These are phyloP conservation scores for Balansia obtecta DNA, from an alignment of 2,329 filamentous ascomycete genomes.

Conservation along the genomic window DNA sequence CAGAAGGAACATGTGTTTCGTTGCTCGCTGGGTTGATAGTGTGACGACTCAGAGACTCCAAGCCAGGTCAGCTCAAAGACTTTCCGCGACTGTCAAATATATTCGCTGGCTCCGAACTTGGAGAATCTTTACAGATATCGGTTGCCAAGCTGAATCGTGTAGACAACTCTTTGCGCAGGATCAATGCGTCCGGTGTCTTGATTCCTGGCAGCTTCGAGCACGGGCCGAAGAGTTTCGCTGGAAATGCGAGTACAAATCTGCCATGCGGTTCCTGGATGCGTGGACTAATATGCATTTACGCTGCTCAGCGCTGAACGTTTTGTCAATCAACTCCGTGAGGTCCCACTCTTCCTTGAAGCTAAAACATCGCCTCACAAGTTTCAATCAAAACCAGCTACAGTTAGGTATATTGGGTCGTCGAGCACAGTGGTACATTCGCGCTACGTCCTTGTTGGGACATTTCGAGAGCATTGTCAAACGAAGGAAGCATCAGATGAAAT, in stretches of 20 bases:
- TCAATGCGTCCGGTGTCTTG: constrained; percentile 13
- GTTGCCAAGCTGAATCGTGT: constrained; percentile 14
- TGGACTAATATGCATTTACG: constrained; percentile 14
- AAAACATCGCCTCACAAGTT: not conserved
- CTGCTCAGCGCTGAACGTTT: not conserved
- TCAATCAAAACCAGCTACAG: constrained; percentile 4
- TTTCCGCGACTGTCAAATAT: constrained; percentile 10
- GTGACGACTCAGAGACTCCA: not conserved
- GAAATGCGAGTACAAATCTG: constrained; percentile 20
- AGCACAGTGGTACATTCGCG: constrained; percentile 19
- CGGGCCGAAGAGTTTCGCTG: constrained; percentile 22
- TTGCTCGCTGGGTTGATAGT: not conserved
- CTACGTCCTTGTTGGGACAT: constrained; percentile 16
- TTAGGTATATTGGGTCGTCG: constrained; percentile 13
- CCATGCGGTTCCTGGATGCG: constrained; percentile 14
- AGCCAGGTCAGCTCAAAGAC: constrained; percentile 7
- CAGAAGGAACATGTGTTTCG: not conserved
- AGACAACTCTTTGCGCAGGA: constrained; percentile 10
- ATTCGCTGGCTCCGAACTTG: constrained; percentile 17
- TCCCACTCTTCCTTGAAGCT: not conserved
- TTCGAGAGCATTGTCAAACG: constrained; percentile 15
- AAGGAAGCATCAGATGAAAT: constrained; percentile 16
- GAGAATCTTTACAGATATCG: constrained; percentile 18
- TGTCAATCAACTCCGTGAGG: not conserved
- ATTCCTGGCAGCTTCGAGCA: constrained; percentile 21